A percentile compares a stretch with the other conserved stretches of the same genome.
Conservation (phyloP, 2,329 filamentous ascomycete species). For the Lasiodiplodia sp. region DNA sequence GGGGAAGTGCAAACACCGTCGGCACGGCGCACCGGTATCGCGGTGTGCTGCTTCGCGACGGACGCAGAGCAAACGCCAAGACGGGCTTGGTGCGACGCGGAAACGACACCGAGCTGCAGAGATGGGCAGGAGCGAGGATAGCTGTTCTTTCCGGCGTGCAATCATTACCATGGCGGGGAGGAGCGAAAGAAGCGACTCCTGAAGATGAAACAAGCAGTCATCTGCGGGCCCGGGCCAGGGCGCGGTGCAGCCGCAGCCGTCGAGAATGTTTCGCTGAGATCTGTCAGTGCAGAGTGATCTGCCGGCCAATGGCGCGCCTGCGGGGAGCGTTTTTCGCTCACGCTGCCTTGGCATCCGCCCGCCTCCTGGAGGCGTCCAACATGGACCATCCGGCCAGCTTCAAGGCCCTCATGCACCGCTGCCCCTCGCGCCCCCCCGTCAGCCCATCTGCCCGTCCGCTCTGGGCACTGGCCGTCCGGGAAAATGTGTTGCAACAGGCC, state of each 20-base stretch:
- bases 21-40: slow-evolving; percentile 4
- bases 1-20: slow-evolving; percentile 18
- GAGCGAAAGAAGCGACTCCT: slow-evolving; percentile 5
- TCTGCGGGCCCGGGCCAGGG: neutral
- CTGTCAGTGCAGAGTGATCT: neutral
- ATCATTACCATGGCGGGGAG: slow-evolving; percentile 15
- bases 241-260: neutral
- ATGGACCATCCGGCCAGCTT: neutral
- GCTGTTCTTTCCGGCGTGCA: neutral
- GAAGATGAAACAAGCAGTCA: slow-evolving; percentile 20
- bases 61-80: slow-evolving; percentile 19
- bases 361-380: neutral
- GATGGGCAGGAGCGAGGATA: slow-evolving; percentile 4
- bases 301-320: slow-evolving; percentile 14
- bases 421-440: neutral
- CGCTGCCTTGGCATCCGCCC: slow-evolving; percentile 13
- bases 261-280: slow-evolving; percentile 21
- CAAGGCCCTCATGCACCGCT: slow-evolving; percentile 18
- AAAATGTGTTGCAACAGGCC: neutral
- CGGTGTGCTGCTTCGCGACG: neutral
- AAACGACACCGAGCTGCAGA: slow-evolving; percentile 14
- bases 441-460: slow-evolving; percentile 1
- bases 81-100: slow-evolving; percentile 17
- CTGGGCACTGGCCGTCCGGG: neutral
- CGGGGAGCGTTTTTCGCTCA: slow-evolving; percentile 9